Evolutionary conservation across 2,329 filamentous ascomycete species (phyloP), one percentile per base, ranked within the genome.

Genomic region (Penicillium frequentans): DNA sequence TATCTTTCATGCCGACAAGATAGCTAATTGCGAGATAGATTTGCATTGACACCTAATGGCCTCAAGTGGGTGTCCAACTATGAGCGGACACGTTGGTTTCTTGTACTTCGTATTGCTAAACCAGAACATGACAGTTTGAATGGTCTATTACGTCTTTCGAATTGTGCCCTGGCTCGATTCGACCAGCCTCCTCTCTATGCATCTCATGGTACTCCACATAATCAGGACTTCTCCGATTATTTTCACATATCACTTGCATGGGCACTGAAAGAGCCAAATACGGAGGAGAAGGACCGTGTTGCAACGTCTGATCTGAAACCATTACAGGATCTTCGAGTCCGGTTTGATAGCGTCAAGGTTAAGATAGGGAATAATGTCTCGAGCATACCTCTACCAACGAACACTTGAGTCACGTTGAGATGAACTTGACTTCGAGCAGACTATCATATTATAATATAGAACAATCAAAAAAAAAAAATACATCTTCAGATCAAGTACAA

Each of bases 191-290:
- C 82, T 24, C 81, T 98, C 1, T 98, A 98, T 68, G 62, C 68
- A 49, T 55, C 19, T 19, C 51, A 29, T 13, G 43, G 29, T 29
- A 31, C 27, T 19, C 64, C 66, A 11, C 24, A 55, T 23, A 33
- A 65, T 8, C 54, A 67, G 33, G 81, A 85, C 64, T 72, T 73
- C 53, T 81, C 82, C 5, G 73, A 81, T 49, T 85, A 83, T 23
- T 97, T 97, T 69, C 95, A 99, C 74, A 78, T 98, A 58, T 96
- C 92, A 46, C 85, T 99, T 55, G 95, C 89, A 0, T 98, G 93
- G 95, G 89, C 84, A 1, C 81, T 93, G 60, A 73, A 79, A 10
- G 71, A 77, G 43, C 86, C 85, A 0, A 77, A 73, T 6, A 57
- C 75, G 3, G 78, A 82, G 33, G 67, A 82, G 14, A 66, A 68